phyloP scores from a whole-genome alignment of 2,329 filamentous ascomycete genomes.

The Aureobasidium sp. region DNA sequence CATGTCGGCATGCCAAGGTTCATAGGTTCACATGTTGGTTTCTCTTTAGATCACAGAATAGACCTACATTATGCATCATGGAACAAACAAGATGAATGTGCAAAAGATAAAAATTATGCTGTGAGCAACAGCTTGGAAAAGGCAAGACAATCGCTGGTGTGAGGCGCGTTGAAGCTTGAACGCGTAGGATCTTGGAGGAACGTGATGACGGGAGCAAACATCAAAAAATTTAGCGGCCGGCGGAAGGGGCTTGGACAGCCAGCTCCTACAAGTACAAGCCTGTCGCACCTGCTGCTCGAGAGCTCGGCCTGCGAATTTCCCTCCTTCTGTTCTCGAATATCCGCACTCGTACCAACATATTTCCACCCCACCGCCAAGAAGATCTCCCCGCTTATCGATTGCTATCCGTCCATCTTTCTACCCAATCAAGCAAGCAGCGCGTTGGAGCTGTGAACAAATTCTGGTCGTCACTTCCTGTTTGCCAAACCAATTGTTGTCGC shows the following conservation, averaged over 20 bases:
- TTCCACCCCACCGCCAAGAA: background rate
- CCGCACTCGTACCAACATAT: background rate
- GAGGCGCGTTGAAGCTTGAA: background rate
- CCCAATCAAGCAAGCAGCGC: slow-evolving; percentile 7
- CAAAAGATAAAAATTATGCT: background rate
- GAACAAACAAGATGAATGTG: background rate
- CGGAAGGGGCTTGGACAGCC: background rate
- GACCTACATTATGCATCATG: background rate
- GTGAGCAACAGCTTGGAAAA: background rate
- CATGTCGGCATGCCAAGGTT: background rate
- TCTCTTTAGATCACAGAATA: background rate
- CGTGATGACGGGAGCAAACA: background rate
- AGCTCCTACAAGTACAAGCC: too few species aligned
- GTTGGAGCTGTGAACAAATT: slow-evolving; percentile 6
- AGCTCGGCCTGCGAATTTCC: background rate
- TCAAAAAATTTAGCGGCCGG: background rate
- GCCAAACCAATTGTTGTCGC: slow-evolving; percentile 4
- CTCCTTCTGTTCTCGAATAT: background rate
- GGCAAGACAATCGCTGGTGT: background rate
- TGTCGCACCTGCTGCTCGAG: background rate
- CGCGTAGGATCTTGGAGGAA: background rate
- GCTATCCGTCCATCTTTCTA: background rate
- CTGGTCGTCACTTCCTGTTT: background rate
- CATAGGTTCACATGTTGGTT: background rate
- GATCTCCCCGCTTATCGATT: slow-evolving; percentile 8